phyloP scores from a whole-genome alignment of 2,329 filamentous ascomycete genomes.

The Claviceps capensis region DNA sequence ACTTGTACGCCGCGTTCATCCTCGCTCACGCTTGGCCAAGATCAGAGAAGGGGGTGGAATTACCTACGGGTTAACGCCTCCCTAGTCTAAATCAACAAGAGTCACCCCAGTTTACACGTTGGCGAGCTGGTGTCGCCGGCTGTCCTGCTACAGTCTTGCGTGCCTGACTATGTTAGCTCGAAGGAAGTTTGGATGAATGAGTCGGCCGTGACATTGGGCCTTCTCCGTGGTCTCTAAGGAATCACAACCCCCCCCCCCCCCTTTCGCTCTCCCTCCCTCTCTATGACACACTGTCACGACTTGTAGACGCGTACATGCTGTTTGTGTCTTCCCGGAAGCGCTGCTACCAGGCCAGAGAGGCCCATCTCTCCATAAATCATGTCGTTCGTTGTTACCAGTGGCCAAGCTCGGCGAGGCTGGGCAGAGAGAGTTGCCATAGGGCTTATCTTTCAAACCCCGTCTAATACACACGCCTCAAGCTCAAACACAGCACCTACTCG shows the following conservation, averaged over 20 bases:
- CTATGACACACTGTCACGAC: constrained; percentile 1
- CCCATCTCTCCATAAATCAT: neutral
- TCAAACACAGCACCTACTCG: neutral
- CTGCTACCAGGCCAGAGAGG: neutral
- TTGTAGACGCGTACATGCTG: constrained; percentile 1
- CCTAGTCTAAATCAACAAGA: constrained; percentile 2
- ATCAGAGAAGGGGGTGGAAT: constrained; percentile 1
- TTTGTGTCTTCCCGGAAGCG: neutral
- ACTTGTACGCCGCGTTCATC: constrained; percentile 6
- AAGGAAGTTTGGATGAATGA: constrained; percentile 3
- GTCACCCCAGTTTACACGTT: constrained; percentile 1
- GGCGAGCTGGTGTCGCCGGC: constrained; percentile 5
- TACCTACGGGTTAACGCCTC: neutral
- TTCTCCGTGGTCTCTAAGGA: neutral
- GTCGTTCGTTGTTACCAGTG: neutral
- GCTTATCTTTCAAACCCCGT: neutral
- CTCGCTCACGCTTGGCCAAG: constrained; percentile 3
- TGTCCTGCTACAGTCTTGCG: constrained; percentile 4
- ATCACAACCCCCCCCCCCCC: neutral
- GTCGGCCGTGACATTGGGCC: neutral
- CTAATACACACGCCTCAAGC: neutral
- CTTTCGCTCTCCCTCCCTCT: neutral
- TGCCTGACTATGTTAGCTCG: constrained; percentile 5
- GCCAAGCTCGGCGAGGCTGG: neutral
- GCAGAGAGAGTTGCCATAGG: neutral